Evolutionary conservation across 176 grass and related monocot genomes (phyloP), one percentile per base, ranked within the genome.

Genomic region (sorghum (Sorghum bicolor)): DNA sequence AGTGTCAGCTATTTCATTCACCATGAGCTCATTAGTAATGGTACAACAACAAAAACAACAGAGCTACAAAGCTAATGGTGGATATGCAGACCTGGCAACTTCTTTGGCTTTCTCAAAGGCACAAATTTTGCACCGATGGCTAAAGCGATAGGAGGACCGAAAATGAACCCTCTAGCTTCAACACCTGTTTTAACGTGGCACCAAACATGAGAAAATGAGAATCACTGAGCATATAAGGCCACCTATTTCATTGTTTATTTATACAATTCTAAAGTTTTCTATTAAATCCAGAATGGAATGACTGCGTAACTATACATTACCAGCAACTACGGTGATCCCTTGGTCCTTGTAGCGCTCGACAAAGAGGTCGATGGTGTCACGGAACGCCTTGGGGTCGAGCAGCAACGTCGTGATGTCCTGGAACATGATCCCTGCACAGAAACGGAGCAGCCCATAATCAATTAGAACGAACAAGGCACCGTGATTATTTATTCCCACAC

Each of bases 81-180:
- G 33, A 11, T 16, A 82, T 58, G 43, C 76, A 26, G 87, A 99
- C 96, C 96, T 84, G 93, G 96, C 82, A 96, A 70, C 60, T 99
- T 99, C 41, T 99, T 99, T 1, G 96, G 96, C 80, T 99, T 99
- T 64, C 96, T 94, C 79, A 99, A 37, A 26, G 96, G 96, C 40
- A 99, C 96, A 85, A 99, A 99, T 67, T 99, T 99, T 77, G 93
- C 91, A 82, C 96, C 96, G 53, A 99, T 87, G 25, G 93, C 96
- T 87, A 99, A 89, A 58, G 96, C 96, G 76, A 99, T 99, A 6
- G 96, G 93, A 74, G 93, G 87, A 10, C 96, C 96, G 50, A 99
- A 99, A 82, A 99, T 99, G 25, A 99, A 99, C 61, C 96, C 96
- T 87, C 96, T 92, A 78, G 96, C 96, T 87, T 99, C 96, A 73